Base-by-base conservation (phyloP, 768 basidiomycete genomes). In the Amanita brunnescens region DNA sequence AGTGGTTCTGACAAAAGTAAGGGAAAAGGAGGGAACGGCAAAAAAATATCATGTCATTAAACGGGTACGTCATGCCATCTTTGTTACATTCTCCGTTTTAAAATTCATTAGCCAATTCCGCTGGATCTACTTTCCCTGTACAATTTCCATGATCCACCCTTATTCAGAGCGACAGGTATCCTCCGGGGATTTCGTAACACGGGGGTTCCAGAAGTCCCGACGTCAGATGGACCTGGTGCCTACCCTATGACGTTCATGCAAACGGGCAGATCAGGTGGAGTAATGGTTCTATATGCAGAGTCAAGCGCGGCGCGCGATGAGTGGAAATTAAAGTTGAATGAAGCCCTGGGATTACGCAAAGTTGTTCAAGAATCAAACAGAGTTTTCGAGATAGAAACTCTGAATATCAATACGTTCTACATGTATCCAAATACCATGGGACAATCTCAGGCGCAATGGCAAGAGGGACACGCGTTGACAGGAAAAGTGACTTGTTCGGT, bases 401-500 rank as follows among this genome's bases (percentile, higher is more conserved):
- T 96, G 49, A 94, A 91, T 62, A 74, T 80, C 16, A 91, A 94
- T 59, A 93, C 91, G 0, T 96, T 96, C 74, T 67, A 86, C 42
- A 78, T 90, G 18, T 87, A 90, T 0, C 77, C 84, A 1, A 70
- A 85, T 52, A 68, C 76, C 38, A 70, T 73, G 30, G 73, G 71
- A 12, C 61, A 63, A 5, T 55, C 69, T 14, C 63, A 74, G 4
- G 78, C 84, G 2, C 71, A 83, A 8, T 91, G 84, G 81, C 87
- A 81, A 58, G 78, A 84, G 47, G 87, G 90, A 47, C 73, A 82
- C 10, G 43, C 49, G 5, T 85, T 83, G 47, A 78, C 77, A 1
- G 90, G 90, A 14, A 90, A 84, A 62, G 94, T 96, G 37, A 96
- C 94, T 2, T 96, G 94, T 61, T 95, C 93, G 1, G 89, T 91